These are phyloP conservation scores for Hyphodiscus hymeniophilus DNA, from an alignment of 495 filamentous ascomycete species.

Conservation along the genomic window DNA sequence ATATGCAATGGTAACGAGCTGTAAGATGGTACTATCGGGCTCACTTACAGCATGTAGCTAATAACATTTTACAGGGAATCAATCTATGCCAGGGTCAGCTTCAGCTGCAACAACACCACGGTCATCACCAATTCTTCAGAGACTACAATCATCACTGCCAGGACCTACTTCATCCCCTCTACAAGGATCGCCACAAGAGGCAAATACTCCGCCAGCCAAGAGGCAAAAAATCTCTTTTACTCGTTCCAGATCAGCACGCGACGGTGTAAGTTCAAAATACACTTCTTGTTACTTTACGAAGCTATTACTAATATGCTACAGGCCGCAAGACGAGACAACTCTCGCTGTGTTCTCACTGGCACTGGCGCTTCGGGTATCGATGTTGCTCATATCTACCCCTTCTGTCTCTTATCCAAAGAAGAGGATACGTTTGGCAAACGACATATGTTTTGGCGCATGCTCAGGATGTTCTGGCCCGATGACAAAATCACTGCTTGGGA, in stretches of 20 bases:
- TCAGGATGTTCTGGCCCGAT: constrained; percentile 12
- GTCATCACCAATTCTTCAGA: neutral
- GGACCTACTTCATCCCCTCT: neutral
- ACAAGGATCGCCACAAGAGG: neutral
- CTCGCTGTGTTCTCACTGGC: constrained; percentile 14
- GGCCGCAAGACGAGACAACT: constrained; percentile 14
- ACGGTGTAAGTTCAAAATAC: neutral
- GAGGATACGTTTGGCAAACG: constrained; percentile 13
- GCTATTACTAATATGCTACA: neutral
- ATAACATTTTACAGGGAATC: constrained; percentile 1
- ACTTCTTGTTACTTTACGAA: neutral
- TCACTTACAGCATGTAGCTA: neutral
- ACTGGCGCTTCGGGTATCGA: neutral
- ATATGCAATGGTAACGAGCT: neutral
- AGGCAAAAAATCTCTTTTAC: neutral
- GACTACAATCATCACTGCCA: neutral
- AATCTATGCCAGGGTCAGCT: neutral
- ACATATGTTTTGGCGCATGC: constrained; percentile 12
- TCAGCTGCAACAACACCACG: neutral
- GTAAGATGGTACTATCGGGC: constrained; percentile 2
- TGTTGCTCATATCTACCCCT: constrained; percentile 18
- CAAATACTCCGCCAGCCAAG: constrained; percentile 3
- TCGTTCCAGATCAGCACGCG: neutral
- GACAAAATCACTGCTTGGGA: constrained; percentile 19
- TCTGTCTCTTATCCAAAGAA: neutral